Evolutionary conservation across 164 flowering plant genomes (phyloP).

Genomic region (Aristolochia fimbriata): DNA sequence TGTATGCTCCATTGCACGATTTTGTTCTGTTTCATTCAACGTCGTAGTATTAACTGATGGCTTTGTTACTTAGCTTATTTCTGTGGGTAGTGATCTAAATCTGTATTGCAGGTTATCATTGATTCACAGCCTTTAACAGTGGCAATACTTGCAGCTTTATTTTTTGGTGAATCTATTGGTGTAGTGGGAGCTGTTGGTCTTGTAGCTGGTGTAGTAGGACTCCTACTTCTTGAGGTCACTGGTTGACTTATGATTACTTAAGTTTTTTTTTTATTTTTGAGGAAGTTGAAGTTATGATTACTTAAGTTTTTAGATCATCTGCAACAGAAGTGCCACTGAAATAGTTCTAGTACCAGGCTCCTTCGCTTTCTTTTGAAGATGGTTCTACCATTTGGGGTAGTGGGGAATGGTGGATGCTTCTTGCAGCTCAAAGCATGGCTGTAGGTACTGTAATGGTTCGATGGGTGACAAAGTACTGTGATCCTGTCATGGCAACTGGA

Average conservation of each 20-base stretch:
- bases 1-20: too few species aligned
- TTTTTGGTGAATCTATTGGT: constrained; percentile 91
- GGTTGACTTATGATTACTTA: not conserved
- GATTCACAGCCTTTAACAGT: constrained; percentile 98
- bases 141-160: constrained; percentile 72
- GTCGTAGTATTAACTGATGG: too few species aligned
- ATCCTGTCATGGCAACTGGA: constrained; percentile 98
- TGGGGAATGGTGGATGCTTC: constrained; percentile 99
- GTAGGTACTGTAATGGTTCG: constrained; percentile 96
- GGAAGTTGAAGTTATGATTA: too few species aligned
- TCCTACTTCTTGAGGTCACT: constrained; percentile 84
- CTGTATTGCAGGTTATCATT: constrained; percentile 66
- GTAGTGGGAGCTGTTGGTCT: constrained; percentile 71
- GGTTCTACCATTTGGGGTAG: constrained; percentile 79
- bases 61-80: too few species aligned
- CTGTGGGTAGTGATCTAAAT: too few species aligned
- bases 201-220: constrained; percentile 79
- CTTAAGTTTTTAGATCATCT: too few species aligned
- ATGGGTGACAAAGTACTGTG: constrained; percentile 92
- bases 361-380: constrained; percentile 43
- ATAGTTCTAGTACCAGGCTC: constrained; percentile 37
- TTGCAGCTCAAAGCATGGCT: constrained; percentile 99
- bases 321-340: not conserved
- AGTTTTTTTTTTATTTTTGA: too few species aligned
- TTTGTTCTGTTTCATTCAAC: too few species aligned